Base-by-base conservation (phyloP, 1,139 yeast genomes). In the Pichia sp. region DNA sequence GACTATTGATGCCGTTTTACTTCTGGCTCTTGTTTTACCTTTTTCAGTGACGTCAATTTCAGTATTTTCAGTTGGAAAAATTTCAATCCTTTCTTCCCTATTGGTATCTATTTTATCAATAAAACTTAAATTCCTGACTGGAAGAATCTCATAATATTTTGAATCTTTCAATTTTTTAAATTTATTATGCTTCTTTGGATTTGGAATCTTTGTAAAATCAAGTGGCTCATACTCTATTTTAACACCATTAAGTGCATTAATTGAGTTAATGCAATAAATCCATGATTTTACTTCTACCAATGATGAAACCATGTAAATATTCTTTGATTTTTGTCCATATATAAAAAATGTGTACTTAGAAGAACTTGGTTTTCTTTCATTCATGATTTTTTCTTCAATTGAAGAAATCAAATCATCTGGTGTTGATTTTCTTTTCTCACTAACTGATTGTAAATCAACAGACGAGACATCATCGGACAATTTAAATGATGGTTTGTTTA, bases 261-360 rank as follows among this genome's bases (percentile, higher is more conserved):
- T 67, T 53, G 73, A 71, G 54, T 82, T 81, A 55, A 82, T 76
- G 15, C 75, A 65, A 39, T 68, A 68, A 43, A 80, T 70, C 88
- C 88, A 82, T 30, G 74, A 74, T 18, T 64, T 59, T 62, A 74
- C 65, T 42, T 78, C 84, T 26, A 60, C 54, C 11, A 50, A 42
- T 25, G 63, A 63, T 20, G 56, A 53, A 3, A 65, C 65, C 53
- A 63, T 60, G 42, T 61, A 68, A 1, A 60, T 47, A 34, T 63
- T 64, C 44, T 65, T 69, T 27, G 69, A 65, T 40, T 65, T 65
- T 12, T 65, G 62, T n/a, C 71, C 70, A 56, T 66, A 69, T 15
- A 70, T 59, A 43, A 59, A 62, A 47, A 70, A 68, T 1, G 66
- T 58, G 42, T 53, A 53, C 24, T 52, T 47, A 9, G 18, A 22